Evolutionary conservation across 1,284 basidiomycete genomes (phyloP).

Genomic region (Tilletia indica): DNA sequence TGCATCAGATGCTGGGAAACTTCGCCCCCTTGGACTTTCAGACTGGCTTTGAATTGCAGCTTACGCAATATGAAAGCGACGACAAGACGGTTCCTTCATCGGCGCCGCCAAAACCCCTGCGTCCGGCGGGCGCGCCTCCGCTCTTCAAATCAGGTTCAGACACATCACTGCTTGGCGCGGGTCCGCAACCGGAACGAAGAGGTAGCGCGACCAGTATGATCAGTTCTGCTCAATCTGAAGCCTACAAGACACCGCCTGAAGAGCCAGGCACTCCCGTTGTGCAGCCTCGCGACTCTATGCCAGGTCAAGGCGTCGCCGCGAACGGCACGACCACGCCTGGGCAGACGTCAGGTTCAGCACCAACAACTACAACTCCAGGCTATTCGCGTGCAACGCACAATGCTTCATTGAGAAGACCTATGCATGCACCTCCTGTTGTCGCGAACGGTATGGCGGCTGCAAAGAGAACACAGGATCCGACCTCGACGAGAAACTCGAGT

Average conservation of each 20-base stretch:
- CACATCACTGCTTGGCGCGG: not conserved
- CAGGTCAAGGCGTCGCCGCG: too few relatives aligned
- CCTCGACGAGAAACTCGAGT: not conserved
- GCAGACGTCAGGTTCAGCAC: not conserved
- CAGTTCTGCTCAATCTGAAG: not conserved
- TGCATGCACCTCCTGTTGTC: not conserved
- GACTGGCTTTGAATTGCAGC: not conserved
- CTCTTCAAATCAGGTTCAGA: not conserved
- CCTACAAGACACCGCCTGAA: not conserved
- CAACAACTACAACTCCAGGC: not conserved
- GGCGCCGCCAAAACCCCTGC: too few relatives aligned
- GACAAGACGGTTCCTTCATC: too few relatives aligned
- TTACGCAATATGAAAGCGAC: not conserved
- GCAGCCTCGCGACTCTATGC: not conserved
- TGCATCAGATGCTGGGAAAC: not conserved
- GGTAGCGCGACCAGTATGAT: not conserved
- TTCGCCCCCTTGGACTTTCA: not conserved
- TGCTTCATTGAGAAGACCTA: not conserved
- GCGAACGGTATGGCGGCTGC: not conserved
- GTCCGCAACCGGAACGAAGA: not conserved
- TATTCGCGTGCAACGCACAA: not conserved
- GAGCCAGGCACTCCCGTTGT: not conserved
- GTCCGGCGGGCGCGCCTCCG: too few relatives aligned
- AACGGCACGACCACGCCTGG: conserved; percentile 1
- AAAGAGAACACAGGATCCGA: not conserved